A percentile compares a stretch with the other conserved stretches of the same genome.
These are phyloP conservation scores for Seminavis robusta DNA, from an alignment of 108 stramenopile genomes.

Conservation along the genomic window DNA sequence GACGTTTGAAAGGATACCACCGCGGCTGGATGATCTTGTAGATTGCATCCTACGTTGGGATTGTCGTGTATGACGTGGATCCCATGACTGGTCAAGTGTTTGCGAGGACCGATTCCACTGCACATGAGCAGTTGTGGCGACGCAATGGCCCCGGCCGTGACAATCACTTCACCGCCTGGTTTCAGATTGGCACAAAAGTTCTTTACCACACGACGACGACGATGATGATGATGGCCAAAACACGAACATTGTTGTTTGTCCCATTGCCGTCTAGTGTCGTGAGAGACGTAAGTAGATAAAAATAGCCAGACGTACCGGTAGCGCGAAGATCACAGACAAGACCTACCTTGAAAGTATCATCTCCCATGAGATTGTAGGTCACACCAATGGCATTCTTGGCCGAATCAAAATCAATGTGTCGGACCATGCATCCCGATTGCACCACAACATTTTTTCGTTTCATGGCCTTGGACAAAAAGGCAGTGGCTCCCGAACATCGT, in stretches of 20 bases:
- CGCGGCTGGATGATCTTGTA: conserved; percentile 30
- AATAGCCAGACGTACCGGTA: too few relatives aligned
- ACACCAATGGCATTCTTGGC: conserved; percentile 41
- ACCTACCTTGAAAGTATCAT: conserved; percentile 25
- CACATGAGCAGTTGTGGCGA: conserved; percentile 63
- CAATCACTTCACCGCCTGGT: conserved; percentile 35
- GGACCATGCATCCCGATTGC: conserved; percentile 31
- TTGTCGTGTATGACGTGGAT: conserved; percentile 25
- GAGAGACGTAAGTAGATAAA: too few relatives aligned
- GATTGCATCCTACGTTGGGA: conserved; percentile 36
- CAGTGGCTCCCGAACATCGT: conserved; percentile 43
- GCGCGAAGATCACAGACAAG: background rate
- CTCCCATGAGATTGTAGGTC: conserved; percentile 24
- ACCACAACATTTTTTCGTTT: conserved; percentile 44
- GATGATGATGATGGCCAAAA: background rate
- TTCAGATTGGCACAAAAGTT: conserved; percentile 9
- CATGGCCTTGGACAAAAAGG: conserved; percentile 32
- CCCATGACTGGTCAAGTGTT: conserved; percentile 15
- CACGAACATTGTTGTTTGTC: too few relatives aligned
- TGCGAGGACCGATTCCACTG: conserved; percentile 49
- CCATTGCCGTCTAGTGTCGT: too few relatives aligned
- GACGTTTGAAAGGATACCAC: conserved; percentile 26
- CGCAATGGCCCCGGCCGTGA: conserved; percentile 42
- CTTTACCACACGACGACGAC: background rate
- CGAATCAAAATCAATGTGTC: conserved; percentile 21